phyloP scores from a whole-genome alignment of 2,329 filamentous ascomycete species.

The Trichophyton rubrum region DNA sequence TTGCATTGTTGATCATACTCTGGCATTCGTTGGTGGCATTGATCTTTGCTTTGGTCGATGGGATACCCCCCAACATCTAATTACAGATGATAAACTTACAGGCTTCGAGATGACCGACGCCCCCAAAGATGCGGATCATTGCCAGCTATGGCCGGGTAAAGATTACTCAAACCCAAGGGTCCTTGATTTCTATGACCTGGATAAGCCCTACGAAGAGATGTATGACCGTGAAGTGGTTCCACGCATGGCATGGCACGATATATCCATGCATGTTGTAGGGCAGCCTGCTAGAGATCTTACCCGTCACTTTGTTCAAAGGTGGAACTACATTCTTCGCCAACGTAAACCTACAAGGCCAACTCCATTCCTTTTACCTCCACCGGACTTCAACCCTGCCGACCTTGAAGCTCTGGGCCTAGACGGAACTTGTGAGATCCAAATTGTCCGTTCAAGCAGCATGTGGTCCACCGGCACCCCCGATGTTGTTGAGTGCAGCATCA shows the following conservation, averaged over 20 bases:
- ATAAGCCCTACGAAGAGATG: slow-evolving; percentile 88
- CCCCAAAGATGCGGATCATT: slow-evolving; percentile 75
- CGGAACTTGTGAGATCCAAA: slow-evolving; percentile 93
- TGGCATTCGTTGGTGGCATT: slow-evolving; percentile 91
- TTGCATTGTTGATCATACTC: slow-evolving; percentile 79
- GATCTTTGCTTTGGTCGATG: slow-evolving; percentile 94
- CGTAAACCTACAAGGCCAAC: slow-evolving; percentile 87
- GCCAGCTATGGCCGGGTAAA: slow-evolving; percentile 87
- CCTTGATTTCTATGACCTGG: slow-evolving; percentile 85
- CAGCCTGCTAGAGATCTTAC: slow-evolving; percentile 88
- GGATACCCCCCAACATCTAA: slow-evolving; percentile 73
- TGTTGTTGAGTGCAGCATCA: slow-evolving; percentile 62
- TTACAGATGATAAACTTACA: slow-evolving; percentile 77
- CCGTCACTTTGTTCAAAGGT: slow-evolving; percentile 85
- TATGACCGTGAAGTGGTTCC: slow-evolving; percentile 86
- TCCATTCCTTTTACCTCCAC: slow-evolving; percentile 82
- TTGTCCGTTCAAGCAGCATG: slow-evolving; percentile 68
- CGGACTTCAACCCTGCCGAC: slow-evolving; percentile 77
- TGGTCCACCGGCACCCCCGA: slow-evolving; percentile 49
- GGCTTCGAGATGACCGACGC: slow-evolving; percentile 53
- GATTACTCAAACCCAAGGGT: slow-evolving; percentile 97
- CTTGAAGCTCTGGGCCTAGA: slow-evolving; percentile 77
- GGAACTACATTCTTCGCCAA: slow-evolving; percentile 91
- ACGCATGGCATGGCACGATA: slow-evolving; percentile 97
- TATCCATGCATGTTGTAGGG: slow-evolving; percentile 77